Conservation (phyloP, 257 asterid species). For the Eucommia ulmoides region DNA sequence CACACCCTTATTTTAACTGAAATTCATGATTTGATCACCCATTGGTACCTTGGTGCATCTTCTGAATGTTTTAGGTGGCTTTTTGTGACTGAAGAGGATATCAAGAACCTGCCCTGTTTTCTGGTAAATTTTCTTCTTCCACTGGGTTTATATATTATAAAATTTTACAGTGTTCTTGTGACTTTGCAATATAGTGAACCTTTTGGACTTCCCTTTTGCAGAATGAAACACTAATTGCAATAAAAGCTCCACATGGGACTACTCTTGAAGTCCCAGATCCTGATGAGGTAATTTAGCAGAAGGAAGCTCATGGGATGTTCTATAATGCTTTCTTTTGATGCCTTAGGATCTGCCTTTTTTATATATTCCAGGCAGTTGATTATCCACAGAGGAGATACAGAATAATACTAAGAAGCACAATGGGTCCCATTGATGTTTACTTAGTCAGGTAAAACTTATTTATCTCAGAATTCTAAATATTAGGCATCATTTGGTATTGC, state of each 20-base stretch:
- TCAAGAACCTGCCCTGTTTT: conserved; percentile 67
- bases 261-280: conserved; percentile 98
- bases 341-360: conserved; percentile 7
- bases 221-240: conserved; percentile 82
- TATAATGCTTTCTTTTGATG: conserved; percentile 5
- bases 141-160: no score
- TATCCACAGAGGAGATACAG: conserved; percentile 90
- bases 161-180: no score
- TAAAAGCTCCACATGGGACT: conserved; percentile 98
- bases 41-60: conserved; percentile 11
- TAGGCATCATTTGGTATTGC: no score
- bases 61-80: conserved; percentile 51
- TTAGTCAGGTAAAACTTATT: conserved; percentile 97
- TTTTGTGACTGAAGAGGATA: conserved; percentile 87
- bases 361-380: conserved; percentile 60
- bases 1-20: no score
- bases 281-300: conserved; percentile 53
- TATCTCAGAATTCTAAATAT: no score
- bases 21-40: conserved; percentile 2
- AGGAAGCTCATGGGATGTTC: conserved; percentile 10
- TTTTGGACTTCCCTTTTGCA: conserved; percentile 20
- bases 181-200: no score
- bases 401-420: conserved; percentile 91
- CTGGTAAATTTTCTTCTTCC: conserved; percentile 33
- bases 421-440: conserved; percentile 95